Evolutionary conservation across 177 flowering plant genomes (phyloP).

Genomic region (Vitis hybrid): DNA sequence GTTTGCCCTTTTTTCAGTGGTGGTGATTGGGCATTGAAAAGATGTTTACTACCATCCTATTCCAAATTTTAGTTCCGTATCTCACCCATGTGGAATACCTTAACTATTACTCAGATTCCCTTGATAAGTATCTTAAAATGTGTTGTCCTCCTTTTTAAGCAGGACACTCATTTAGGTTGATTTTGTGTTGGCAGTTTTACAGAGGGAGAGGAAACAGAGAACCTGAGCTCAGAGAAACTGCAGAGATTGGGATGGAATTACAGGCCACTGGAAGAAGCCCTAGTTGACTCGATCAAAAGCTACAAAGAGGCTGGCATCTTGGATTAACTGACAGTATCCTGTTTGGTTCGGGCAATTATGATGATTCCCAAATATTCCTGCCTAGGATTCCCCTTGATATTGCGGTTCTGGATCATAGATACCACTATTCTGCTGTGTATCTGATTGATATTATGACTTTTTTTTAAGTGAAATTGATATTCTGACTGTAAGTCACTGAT

Average conservation of each 20-base stretch:
- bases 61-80: not conserved
- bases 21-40: not conserved
- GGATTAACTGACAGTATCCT: not conserved
- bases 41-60: not conserved
- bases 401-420: not conserved
- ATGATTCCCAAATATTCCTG: not conserved
- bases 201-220: slow-evolving; percentile 22
- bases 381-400: not conserved
- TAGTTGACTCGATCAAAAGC: slow-evolving; percentile 39
- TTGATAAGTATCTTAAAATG: not conserved
- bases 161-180: not conserved
- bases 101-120: not conserved
- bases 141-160: not conserved
- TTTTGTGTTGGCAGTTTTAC: slow-evolving; percentile 30
- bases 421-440: not conserved
- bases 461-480: too few relatives aligned
- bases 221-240: slow-evolving; percentile 41
- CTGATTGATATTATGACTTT: too few relatives aligned
- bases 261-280: slow-evolving; percentile 53
- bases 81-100: too few relatives aligned
- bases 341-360: too few relatives aligned
- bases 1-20: not conserved
- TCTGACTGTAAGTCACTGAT: too few relatives aligned
- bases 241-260: slow-evolving; percentile 50
- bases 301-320: slow-evolving; percentile 32